Base-by-base conservation (phyloP, 2,329 filamentous ascomycete genomes). In the Fusarium decemcellulare region DNA sequence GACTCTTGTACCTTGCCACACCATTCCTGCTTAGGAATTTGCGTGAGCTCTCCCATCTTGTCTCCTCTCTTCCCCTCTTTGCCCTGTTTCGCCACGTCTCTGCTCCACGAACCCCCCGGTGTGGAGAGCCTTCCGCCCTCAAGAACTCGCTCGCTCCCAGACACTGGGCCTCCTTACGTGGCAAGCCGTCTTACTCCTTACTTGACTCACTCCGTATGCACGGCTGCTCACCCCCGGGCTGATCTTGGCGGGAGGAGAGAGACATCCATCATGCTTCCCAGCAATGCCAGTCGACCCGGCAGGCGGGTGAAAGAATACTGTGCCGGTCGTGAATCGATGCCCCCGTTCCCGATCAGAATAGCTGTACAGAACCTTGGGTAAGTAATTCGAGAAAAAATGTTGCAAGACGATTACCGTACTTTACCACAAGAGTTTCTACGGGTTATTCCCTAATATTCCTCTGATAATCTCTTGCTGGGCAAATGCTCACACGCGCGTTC, bases 41-140 rank as follows among this genome's bases (percentile, higher is more conserved):
- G 29, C 39, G 37, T 15, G 44, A n/a, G 37, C 27, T 18, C 29
- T 34, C 36, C 36, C 34, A 53, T 50, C 42, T 65, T 67, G 54
- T 64, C 67, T 68, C 67, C 63, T 55, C 66, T 70, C 67, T 70
- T 63, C 64, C 67, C 67, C 68, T 68, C 68, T 70, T 62, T 61
- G 43, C 52, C 43, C 36, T 58, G 47, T 50, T 61, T 68, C 65
- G 64, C 65, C 65, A 68, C 65, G 63, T 52, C 54, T 29, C 43
- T 40, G 46, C 29, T 61, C 43, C 40, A 55, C n/a, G 37, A 18
- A 40, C 67, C 46, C 66, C 67, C 67, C 62, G 54, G 36, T 42
- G 37, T 7, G 3, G 8, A 11, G n/a, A 16, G 29, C 4, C n/a
- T 10, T 16, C 14, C 37, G n/a, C 37, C 50, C 29, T 16, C 15